Percentiles rank a stretch among this genome's conserved stretches.
phyloP scores from a whole-genome alignment of 371 early-diverging fungal genomes.

The Rhizopus stolonifer region DNA sequence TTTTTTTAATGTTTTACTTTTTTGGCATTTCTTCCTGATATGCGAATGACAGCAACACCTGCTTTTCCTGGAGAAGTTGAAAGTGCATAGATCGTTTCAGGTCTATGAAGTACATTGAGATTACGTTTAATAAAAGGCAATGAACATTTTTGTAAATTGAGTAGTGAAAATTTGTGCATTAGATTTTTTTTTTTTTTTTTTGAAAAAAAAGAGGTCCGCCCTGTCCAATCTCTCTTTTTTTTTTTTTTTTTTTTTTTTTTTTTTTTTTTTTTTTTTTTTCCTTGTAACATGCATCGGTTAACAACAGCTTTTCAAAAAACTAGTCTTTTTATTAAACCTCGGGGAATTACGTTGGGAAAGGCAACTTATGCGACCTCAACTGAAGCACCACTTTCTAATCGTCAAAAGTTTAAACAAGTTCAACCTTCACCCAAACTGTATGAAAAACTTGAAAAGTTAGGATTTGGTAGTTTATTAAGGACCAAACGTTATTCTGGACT shows the following conservation, averaged over 20 bases:
- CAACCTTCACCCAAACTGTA: constrained; percentile 40
- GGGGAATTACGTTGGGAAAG: not conserved
- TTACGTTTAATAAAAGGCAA: not conserved
- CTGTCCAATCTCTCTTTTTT: not conserved
- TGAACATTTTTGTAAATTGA: not conserved
- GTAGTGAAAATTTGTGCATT: not conserved
- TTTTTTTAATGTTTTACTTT: constrained; percentile 30
- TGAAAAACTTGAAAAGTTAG: constrained; percentile 43
- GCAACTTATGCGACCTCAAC: not conserved
- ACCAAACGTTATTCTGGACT: constrained; percentile 38
- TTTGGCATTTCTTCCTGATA: constrained; percentile 65
- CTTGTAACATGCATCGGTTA: not conserved
- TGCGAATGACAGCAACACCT: constrained; percentile 77
- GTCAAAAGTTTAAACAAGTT: constrained; percentile 45
- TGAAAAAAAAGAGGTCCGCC: not conserved
- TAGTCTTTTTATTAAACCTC: not conserved
- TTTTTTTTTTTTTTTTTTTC: not conserved
- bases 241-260: not conserved
- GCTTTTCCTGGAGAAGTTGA: constrained; percentile 78
- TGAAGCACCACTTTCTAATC: constrained; percentile 31
- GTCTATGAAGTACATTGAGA: not conserved
- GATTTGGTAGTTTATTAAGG: constrained; percentile 40
- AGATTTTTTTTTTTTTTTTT: not conserved
- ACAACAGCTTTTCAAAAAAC: not conserved
- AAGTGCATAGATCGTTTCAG: constrained; percentile 72